A percentile compares a stretch with the other conserved stretches of the same genome.
These are phyloP conservation scores for Fusarium armeniacum DNA, from an alignment of 2,329 filamentous ascomycete genomes.

Conservation along the genomic window DNA sequence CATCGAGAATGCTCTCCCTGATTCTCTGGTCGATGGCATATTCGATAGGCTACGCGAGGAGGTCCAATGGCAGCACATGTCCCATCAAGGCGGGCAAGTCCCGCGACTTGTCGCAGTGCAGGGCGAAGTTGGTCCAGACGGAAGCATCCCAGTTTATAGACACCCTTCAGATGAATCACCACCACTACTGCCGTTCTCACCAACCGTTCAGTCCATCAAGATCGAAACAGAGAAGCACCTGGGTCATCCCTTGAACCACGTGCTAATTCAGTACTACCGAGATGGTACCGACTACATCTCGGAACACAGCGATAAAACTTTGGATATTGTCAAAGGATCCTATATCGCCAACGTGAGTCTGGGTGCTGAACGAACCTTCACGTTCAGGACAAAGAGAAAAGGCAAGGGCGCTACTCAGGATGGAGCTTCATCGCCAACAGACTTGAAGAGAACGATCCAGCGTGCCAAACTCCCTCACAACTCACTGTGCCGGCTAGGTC, in stretches of 20 bases:
- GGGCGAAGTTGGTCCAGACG: constrained; percentile 76
- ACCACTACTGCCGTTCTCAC: constrained; percentile 80
- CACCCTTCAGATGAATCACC: constrained; percentile 93
- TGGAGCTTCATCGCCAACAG: constrained; percentile 21
- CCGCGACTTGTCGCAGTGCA: constrained; percentile 93
- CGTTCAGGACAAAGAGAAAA: constrained; percentile 83
- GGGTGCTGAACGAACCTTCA: constrained; percentile 92
- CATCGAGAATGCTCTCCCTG: constrained; percentile 76
- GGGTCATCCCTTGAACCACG: constrained; percentile 89
- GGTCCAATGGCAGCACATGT: constrained; percentile 91
- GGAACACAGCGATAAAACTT: constrained; percentile 96
- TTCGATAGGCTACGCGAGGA: constrained; percentile 81
- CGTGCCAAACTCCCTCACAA: constrained; percentile 86
- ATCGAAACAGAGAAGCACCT: constrained; percentile 77
- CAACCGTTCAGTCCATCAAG: constrained; percentile 78
- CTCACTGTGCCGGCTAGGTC: constrained; percentile 86
- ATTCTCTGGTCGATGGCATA: constrained; percentile 66
- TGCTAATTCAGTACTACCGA: constrained; percentile 93
- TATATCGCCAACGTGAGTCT: constrained; percentile 94
- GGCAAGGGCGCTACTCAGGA: constrained; percentile 57
- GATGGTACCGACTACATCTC: constrained; percentile 90
- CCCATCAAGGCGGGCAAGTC: constrained; percentile 90
- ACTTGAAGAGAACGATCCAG: constrained; percentile 66
- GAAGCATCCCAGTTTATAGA: constrained; percentile 89
- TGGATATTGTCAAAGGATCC: constrained; percentile 86